These are phyloP conservation scores for Boletus albobrunnescens DNA, from an alignment of 1,284 basidiomycete genomes.

Conservation along the genomic window DNA sequence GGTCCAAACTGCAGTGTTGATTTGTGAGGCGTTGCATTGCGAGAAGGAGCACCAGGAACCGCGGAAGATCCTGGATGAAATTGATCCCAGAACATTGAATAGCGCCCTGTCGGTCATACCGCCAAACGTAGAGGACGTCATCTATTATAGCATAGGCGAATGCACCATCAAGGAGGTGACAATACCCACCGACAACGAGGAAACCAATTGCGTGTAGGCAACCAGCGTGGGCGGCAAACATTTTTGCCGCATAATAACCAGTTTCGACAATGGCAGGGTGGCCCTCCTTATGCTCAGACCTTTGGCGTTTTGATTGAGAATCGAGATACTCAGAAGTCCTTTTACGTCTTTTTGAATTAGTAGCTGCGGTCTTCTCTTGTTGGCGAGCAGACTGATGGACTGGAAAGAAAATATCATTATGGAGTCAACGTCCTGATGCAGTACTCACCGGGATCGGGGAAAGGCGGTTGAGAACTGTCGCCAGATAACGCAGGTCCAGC, in stretches of 20 bases:
- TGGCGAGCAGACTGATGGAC: background rate
- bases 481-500: background rate
- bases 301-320: background rate
- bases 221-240: background rate
- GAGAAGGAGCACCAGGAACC: background rate
- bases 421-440: background rate
- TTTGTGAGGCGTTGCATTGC: background rate
- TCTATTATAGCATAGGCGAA: background rate
- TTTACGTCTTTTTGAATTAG: background rate
- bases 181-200: background rate
- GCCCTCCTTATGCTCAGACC: background rate
- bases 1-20: background rate
- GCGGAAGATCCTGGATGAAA: background rate
- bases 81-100: constrained; percentile 1
- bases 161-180: background rate
- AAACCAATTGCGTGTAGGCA: background rate
- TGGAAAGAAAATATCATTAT: background rate
- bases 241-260: background rate
- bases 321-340: background rate
- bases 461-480: background rate
- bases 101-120: background rate
- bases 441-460: background rate
- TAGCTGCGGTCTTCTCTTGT: background rate
- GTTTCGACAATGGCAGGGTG: background rate
- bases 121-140: background rate